These are phyloP conservation scores for Triticum monococcum DNA, from an alignment of 176 grass and related monocot species.

Conservation along the genomic window DNA sequence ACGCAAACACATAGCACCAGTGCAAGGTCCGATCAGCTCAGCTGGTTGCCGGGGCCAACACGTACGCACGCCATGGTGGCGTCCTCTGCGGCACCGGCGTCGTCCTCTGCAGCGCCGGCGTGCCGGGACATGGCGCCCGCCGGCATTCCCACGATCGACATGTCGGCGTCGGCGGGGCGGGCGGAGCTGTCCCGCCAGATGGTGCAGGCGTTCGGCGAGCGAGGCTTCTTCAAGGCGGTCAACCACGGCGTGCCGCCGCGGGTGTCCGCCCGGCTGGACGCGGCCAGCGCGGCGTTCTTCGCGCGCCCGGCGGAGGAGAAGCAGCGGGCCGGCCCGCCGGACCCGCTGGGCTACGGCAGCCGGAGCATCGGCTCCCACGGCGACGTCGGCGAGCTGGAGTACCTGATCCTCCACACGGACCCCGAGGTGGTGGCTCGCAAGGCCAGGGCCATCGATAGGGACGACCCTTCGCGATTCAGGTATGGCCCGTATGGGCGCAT, in stretches of 20 bases:
- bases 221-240: conserved; percentile 88
- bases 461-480: conserved; percentile 72
- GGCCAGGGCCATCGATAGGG: conserved; percentile 51
- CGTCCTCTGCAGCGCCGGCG: background rate
- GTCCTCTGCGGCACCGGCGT: background rate
- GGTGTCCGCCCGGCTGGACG: conserved; percentile 42
- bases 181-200: conserved; percentile 44
- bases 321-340: conserved; percentile 64
- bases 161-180: conserved; percentile 39
- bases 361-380: conserved; percentile 73
- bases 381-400: conserved; percentile 87
- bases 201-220: conserved; percentile 51
- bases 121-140: background rate
- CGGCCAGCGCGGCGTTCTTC: conserved; percentile 55
- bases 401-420: conserved; percentile 77
- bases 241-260: conserved; percentile 67
- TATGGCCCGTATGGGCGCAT: conserved; percentile 20
- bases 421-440: conserved; percentile 47
- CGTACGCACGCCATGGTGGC: conserved; percentile 34
- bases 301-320: conserved; percentile 42
- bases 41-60: background rate
- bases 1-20: background rate
- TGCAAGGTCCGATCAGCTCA: background rate
- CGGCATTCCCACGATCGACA: conserved; percentile 58
- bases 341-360: conserved; percentile 78